Base-by-base conservation (phyloP, 306 rosid species). In the Pterocarpus macrocarpus region DNA sequence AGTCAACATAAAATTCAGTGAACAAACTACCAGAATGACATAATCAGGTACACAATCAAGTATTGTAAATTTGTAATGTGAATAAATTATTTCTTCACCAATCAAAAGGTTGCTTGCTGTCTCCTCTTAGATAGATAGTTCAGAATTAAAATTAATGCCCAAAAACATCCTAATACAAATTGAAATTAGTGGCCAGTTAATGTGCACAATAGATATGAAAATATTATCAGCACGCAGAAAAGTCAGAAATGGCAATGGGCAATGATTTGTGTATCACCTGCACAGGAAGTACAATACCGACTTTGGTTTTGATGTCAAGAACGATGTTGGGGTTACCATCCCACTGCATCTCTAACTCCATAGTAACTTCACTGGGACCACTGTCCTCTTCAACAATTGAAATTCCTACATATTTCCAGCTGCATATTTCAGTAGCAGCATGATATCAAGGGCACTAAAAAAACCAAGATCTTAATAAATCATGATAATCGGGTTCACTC, bases 301-400 rank as follows among this genome's bases (percentile, higher is more conserved):
- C 73, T 79, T 64, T 76, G 65, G 99, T 95, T 83, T 90, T 95
- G 28, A 95, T 89, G 75, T 87, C 98, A 80, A 95, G 93, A 56
- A 89, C 82, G 66, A 95, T 87, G 73, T 88, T 84, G 22, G 97
- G 99, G 74, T 91, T 86, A 56, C 99, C 99, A 86, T 95, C 99
- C 99, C 99, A 95, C 58, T 95, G 95, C 88, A 95, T 82, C 84
- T 95, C 99, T 76, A 95, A 73, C 89, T 95, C 98, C 88, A 95
- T 73, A 14, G 97, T 92, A 44, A 93, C 81, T 77, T 91, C 95
- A 10, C 49, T 80, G 77, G 76, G 7, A 39, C 84, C 90, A 79
- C 91, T 82, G 68, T 90, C 89, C 52, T 77, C 90, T 79, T 95
- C 99, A 75, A 91, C 58, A 35, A 93, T 84, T 38, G 89, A 34